Evolutionary conservation across 345 rosid genomes (phyloP), one percentile per base, ranked within the genome.

Genomic region (Salix dunnii): DNA sequence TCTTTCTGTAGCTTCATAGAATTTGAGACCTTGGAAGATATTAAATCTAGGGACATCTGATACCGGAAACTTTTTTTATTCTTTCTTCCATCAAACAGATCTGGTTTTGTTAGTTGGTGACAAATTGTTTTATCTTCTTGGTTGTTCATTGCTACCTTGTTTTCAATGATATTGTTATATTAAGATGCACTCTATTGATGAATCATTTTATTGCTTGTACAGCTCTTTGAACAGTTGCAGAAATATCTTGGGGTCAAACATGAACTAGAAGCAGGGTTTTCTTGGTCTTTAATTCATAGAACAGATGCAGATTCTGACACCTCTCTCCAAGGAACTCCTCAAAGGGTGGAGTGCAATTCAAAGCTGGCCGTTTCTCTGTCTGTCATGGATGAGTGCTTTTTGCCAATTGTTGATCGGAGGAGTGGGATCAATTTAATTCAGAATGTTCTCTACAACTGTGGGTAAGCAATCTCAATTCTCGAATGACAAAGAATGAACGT

Each of bases 311-410:
- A 73, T 18, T 64, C 33, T 40, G 84, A 74, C 10, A 25, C 27
- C 31, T 70, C 78, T 64, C 21, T 28, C 35, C 78, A 62, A 18
- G 81, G 81, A 42, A 68, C 77, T 49, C 78, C 84, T 74, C 81
- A 77, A 42, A 74, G 84, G 74, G 76, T 74, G 46, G 84, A 81
- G 72, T 69, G 81, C 72, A 81, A 77, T 65, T 81, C 84, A 23
- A 81, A 81, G 78, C 77, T 81, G 64, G 81, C 84, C 5, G 78
- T 81, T 42, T 80, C 84, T 51, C 68, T 77, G 72, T 81, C 81
- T 81, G 81, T 77, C 43, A 81, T 81, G 84, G 84, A 81, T 55
- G 84, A 81, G 33, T 81, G 84, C 72, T 81, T 81, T 70, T 77
- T 81, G 84, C 84, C 81, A 7, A 65, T 81, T 63, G 74, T 81